phyloP scores from a whole-genome alignment of 75 land plant genomes.

The Ceratopteris richardii region DNA sequence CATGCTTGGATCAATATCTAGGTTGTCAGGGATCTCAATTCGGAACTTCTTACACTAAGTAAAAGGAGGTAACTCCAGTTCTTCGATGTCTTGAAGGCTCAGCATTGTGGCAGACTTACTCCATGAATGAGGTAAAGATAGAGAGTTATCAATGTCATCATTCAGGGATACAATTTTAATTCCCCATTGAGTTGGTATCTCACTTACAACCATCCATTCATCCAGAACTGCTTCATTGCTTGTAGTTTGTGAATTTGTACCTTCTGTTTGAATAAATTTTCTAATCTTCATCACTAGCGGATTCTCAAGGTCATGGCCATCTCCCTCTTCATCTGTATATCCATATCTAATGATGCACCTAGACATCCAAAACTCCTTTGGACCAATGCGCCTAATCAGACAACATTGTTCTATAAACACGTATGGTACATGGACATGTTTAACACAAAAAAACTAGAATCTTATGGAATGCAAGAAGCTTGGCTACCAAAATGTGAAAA shows the following conservation, averaged over 20 bases:
- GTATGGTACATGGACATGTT: slow-evolving; percentile 36
- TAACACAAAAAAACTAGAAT: slow-evolving; percentile 39
- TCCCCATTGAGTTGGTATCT: slow-evolving; percentile 15
- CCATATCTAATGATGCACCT: slow-evolving; percentile 48
- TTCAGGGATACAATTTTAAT: background rate
- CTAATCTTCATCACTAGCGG: slow-evolving; percentile 35
- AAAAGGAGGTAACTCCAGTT: slow-evolving; percentile 33
- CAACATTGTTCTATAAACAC: slow-evolving; percentile 29
- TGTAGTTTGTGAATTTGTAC: background rate
- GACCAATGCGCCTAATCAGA: slow-evolving; percentile 39
- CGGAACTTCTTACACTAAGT: slow-evolving; percentile 22
- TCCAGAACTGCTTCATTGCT: slow-evolving; percentile 25
- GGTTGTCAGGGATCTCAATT: slow-evolving; percentile 28
- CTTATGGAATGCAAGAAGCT: slow-evolving; percentile 48
- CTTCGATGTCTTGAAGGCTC: slow-evolving; percentile 42
- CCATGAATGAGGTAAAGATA: slow-evolving; percentile 24
- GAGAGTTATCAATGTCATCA: background rate
- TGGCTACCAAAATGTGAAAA: slow-evolving; percentile 51
- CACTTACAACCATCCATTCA: slow-evolving; percentile 42
- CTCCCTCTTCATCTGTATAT: slow-evolving; percentile 42
- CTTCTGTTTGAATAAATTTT: slow-evolving; percentile 44
- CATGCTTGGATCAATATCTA: slow-evolving; percentile 18
- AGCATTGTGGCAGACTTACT: slow-evolving; percentile 49
- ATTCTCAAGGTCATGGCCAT: slow-evolving; percentile 43
- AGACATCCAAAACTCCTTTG: slow-evolving; percentile 35